phyloP scores from a whole-genome alignment of 2,329 filamentous ascomycete species.

The Pseudogymnoascus sp. region DNA sequence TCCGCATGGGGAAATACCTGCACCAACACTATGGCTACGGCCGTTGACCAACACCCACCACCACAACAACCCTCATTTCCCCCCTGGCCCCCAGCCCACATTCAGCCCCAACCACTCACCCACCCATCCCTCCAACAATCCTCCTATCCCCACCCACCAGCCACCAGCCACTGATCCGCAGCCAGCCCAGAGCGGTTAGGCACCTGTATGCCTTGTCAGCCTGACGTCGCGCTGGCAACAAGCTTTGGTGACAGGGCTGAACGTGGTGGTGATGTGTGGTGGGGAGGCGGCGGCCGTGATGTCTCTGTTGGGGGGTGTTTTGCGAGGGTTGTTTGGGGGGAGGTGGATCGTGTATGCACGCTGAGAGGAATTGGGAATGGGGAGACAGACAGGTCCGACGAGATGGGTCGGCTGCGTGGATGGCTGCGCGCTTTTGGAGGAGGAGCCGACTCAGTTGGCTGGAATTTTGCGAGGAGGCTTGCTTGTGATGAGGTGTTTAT shows the following conservation, averaged over 20 bases:
- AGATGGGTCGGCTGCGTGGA: too few species aligned
- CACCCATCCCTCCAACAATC: background rate
- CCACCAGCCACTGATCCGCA: background rate
- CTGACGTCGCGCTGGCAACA: background rate
- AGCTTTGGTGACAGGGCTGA: background rate
- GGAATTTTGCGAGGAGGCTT: too few species aligned
- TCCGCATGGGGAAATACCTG: background rate
- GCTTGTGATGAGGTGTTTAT: too few species aligned
- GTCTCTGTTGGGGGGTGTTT: background rate
- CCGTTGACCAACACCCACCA: background rate
- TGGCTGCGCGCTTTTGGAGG: too few species aligned
- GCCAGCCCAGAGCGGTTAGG: background rate
- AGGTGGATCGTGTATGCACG: background rate
- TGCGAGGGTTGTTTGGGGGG: background rate
- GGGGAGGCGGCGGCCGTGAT: background rate
- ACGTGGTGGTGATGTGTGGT: background rate
- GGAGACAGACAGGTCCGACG: background rate
- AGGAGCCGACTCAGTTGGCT: too few species aligned
- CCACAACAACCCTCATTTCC: background rate
- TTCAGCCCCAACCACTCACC: background rate
- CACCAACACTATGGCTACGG: background rate
- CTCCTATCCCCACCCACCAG: background rate
- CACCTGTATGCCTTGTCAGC: conserved; percentile 2
- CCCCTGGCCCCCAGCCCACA: background rate
- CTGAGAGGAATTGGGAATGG: background rate